Conservation (phyloP, 805 yeast species). For the Wickerhamomyces mucosus region DNA sequence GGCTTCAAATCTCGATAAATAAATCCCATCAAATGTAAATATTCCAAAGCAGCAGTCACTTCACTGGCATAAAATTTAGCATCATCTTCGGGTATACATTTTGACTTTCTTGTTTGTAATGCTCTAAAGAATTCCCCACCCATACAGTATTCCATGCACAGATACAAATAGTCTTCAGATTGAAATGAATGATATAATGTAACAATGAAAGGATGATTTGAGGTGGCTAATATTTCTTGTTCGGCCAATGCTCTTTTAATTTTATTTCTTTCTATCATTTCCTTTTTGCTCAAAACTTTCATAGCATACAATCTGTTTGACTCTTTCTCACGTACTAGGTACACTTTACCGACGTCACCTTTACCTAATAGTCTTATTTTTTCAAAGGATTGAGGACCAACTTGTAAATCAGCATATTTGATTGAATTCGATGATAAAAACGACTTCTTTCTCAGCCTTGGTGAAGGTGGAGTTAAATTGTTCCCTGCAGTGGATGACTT, state of each 20-base stretch:
- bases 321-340: slow-evolving; percentile 74
- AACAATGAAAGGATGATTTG: slow-evolving; percentile 95
- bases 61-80: slow-evolving; percentile 95
- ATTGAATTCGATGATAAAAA: slow-evolving; percentile 60
- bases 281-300: slow-evolving; percentile 83
- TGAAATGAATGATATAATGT: slow-evolving; percentile 95
- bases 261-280: slow-evolving; percentile 92
- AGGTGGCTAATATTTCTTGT: slow-evolving; percentile 90
- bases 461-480: slow-evolving; percentile 3
- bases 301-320: slow-evolving; percentile 77
- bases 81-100: slow-evolving; percentile 78
- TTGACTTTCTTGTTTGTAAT: slow-evolving; percentile 78
- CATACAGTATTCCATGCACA: slow-evolving; percentile 98
- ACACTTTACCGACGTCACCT: slow-evolving; percentile 98
- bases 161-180: slow-evolving; percentile 79
- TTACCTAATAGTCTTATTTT: slow-evolving; percentile 85
- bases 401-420: slow-evolving; percentile 67
- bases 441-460: slow-evolving; percentile 39
- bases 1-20: slow-evolving; percentile 96
- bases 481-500: too few relatives aligned
- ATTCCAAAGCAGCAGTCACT: slow-evolving; percentile 94
- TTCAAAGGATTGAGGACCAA: slow-evolving; percentile 79
- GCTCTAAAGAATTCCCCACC: slow-evolving; percentile 99
- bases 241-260: slow-evolving; percentile 93
- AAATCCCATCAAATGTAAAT: slow-evolving; percentile 92